Evolutionary conservation across 2,329 filamentous ascomycete genomes (phyloP).

Genomic region (Ophiostoma tasmaniense): DNA sequence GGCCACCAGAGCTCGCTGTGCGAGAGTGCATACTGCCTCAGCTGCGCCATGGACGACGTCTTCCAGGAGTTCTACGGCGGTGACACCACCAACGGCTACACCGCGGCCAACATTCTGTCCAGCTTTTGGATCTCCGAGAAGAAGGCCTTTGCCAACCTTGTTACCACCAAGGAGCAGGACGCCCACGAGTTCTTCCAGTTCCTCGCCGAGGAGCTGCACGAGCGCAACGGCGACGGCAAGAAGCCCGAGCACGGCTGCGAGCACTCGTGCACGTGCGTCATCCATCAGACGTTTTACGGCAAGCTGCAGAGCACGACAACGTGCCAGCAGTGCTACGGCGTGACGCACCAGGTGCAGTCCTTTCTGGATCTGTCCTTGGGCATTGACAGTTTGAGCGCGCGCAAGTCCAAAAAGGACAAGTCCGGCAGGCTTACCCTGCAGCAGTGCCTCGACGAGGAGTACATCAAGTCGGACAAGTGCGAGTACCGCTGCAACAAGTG

Average conservation of each 20-base stretch:
- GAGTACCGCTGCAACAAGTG: constrained; percentile 84
- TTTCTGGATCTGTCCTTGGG: constrained; percentile 87
- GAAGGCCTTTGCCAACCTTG: constrained; percentile 62
- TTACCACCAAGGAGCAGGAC: constrained; percentile 91
- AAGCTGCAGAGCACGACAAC: constrained; percentile 85
- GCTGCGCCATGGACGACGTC: constrained; percentile 65
- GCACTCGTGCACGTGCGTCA: constrained; percentile 73
- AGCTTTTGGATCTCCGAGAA: constrained; percentile 83
- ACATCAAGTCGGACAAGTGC: constrained; percentile 77
- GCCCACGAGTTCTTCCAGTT: constrained; percentile 97
- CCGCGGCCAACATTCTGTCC: constrained; percentile 78
- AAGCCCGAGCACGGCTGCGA: constrained; percentile 50
- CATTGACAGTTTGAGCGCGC: constrained; percentile 50
- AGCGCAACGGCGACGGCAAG: constrained; percentile 65
- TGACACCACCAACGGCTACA: constrained; percentile 81
- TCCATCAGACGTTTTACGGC: constrained; percentile 91
- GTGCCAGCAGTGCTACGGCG: constrained; percentile 77
- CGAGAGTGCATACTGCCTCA: constrained; percentile 51
- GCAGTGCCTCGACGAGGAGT: constrained; percentile 75
- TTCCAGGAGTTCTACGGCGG: constrained; percentile 63
- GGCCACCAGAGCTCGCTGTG: constrained; percentile 77
- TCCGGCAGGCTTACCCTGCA: constrained; percentile 46
- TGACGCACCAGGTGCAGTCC: constrained; percentile 74
- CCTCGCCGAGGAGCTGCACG: constrained; percentile 82
- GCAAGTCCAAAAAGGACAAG: constrained; percentile 47